Evolutionary conservation across 2,329 filamentous ascomycete genomes (phyloP).

Genomic region (Fusarium torulosum): DNA sequence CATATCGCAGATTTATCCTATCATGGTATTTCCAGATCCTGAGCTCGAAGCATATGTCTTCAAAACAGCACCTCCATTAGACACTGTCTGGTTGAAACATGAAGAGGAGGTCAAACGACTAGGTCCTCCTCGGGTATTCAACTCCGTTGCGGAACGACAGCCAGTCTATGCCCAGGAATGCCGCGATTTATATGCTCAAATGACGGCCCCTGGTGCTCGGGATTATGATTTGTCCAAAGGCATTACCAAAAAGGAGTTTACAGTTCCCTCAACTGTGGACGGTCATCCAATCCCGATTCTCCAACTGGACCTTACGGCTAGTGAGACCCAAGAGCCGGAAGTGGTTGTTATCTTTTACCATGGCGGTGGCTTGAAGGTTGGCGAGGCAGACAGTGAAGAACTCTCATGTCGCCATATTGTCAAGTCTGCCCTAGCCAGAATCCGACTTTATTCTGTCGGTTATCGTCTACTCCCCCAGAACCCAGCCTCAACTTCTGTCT

Average conservation of each 20-base stretch:
- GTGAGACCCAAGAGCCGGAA: conserved; percentile 26
- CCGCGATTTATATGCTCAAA: conserved; percentile 52
- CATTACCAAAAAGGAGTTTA: conserved; percentile 49
- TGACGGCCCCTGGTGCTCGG: conserved; percentile 53
- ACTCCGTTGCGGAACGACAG: conserved; percentile 52
- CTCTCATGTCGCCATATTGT: conserved; percentile 60
- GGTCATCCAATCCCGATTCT: conserved; percentile 54
- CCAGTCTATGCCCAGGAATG: conserved; percentile 57
- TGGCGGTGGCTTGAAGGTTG: conserved; percentile 61
- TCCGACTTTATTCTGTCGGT: conserved; percentile 58
- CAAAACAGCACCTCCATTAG: conserved; percentile 53
- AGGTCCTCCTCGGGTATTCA: conserved; percentile 40
- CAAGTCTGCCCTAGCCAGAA: conserved; percentile 46
- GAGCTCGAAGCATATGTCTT: conserved; percentile 48
- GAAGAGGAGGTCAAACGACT: conserved; percentile 49
- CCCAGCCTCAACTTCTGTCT: conserved; percentile 56
- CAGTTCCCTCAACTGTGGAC: conserved; percentile 52
- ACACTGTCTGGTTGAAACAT: conserved; percentile 57
- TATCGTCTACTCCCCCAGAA: conserved; percentile 61
- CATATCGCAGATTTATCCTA: not conserved
- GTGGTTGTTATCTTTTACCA: conserved; percentile 61
- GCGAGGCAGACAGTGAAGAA: conserved; percentile 64
- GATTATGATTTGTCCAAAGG: conserved; percentile 55
- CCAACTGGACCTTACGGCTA: conserved; percentile 47
- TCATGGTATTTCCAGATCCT: conserved; percentile 36